phyloP scores from a whole-genome alignment of 345 rosid species.

The Lumnitzera racemosa region DNA sequence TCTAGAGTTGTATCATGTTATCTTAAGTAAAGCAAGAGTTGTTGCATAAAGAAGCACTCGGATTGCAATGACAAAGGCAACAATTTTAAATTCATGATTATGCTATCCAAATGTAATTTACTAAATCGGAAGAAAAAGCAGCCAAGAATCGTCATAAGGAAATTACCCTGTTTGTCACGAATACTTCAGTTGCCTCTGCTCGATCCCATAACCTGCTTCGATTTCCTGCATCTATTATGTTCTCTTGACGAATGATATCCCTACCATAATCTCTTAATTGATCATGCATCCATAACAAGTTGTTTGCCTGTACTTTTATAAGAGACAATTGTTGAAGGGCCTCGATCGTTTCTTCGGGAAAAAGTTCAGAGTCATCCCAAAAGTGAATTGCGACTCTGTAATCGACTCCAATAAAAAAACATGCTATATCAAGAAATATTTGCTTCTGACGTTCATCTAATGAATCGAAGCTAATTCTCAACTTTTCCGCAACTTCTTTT shows the following conservation, averaged over 20 bases:
- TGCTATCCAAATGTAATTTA: too few species aligned
- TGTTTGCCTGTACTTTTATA: neutral
- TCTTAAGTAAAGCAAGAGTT: too few species aligned
- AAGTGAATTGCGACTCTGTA: neutral
- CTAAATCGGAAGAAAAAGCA: neutral
- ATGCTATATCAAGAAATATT: slow-evolving; percentile 12
- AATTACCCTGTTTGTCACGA: neutral
- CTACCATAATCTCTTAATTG: slow-evolving; percentile 4
- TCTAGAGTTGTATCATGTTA: too few species aligned
- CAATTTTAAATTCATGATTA: too few species aligned
- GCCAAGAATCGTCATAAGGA: neutral
- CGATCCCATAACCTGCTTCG: slow-evolving; percentile 1
- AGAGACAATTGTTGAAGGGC: neutral
- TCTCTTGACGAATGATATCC: neutral
- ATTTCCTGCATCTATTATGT: neutral
- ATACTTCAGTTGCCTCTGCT: neutral
- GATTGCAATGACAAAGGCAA: too few species aligned
- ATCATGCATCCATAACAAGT: slow-evolving; percentile 4
- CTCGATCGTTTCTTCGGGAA: neutral
- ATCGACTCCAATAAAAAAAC: slow-evolving; percentile 8
- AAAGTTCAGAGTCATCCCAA: neutral
- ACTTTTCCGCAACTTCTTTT: neutral
- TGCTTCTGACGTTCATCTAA: neutral
- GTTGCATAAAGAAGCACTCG: too few species aligned
- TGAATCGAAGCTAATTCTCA: slow-evolving; percentile 8